Evolutionary conservation across 2,329 filamentous ascomycete genomes (phyloP).

Genomic region (Sclerotinia minor): DNA sequence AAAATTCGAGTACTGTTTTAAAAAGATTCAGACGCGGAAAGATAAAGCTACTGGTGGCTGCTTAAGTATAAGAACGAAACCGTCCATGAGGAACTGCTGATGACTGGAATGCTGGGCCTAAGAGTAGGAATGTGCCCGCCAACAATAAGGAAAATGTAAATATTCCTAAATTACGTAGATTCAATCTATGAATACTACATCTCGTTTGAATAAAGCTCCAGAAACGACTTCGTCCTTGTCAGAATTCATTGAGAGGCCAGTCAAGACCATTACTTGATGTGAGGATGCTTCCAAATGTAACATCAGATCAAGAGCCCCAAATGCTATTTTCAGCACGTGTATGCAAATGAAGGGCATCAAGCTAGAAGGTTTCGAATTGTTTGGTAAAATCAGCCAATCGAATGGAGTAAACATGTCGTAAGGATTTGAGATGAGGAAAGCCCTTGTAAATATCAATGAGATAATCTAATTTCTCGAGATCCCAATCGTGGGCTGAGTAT

Average conservation of each 20-base stretch:
- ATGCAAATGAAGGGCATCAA: background rate
- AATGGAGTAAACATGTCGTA: background rate
- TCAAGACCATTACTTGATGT: conserved; percentile 2
- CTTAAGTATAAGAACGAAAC: conserved; percentile 14
- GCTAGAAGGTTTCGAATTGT: conserved; percentile 10
- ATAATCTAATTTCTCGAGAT: conserved; percentile 19
- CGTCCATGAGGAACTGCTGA: conserved; percentile 6
- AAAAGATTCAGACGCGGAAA: background rate
- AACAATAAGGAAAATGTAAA: background rate
- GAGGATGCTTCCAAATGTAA: background rate
- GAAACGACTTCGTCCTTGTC: conserved; percentile 11
- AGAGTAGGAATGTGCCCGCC: background rate
- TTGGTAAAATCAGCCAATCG: background rate
- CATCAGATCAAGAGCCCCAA: background rate
- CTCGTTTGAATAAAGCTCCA: background rate
- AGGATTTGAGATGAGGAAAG: conserved; percentile 16
- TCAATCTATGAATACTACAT: background rate
- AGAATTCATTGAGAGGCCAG: background rate
- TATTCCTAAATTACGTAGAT: conserved; percentile 6
- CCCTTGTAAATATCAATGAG: conserved; percentile 8
- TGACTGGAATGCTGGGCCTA: conserved; percentile 14
- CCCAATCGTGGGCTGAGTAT: conserved; percentile 15
- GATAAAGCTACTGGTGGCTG: conserved; percentile 8
- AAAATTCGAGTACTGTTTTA: background rate
- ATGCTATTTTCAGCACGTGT: conserved; percentile 4